Conservation (phyloP, 2,329 filamentous ascomycete species). For the Colletotrichum sp. region DNA sequence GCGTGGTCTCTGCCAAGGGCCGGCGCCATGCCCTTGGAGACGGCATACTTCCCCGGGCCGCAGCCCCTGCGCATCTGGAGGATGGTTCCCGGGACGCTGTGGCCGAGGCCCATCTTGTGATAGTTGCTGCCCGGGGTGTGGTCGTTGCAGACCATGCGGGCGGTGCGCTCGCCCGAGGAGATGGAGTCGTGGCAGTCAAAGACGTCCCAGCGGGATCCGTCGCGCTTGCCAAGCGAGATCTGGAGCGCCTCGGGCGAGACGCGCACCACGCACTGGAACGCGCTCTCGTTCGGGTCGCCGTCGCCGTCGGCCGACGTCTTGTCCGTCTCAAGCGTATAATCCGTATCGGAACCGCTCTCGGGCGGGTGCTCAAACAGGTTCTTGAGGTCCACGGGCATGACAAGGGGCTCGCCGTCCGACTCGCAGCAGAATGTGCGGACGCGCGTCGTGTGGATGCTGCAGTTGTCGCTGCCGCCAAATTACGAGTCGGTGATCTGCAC, state of each 20-base stretch:
- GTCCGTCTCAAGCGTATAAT: constrained; percentile 34
- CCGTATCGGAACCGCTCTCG: constrained; percentile 29
- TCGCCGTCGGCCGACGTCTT: constrained; percentile 26
- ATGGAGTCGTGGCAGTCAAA: constrained; percentile 36
- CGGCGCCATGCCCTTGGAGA: not conserved
- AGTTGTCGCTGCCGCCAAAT: constrained; percentile 29
- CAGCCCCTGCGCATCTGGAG: constrained; percentile 4
- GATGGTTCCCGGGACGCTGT: constrained; percentile 5
- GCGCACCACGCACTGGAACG: constrained; percentile 38
- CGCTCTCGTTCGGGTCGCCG: constrained; percentile 31
- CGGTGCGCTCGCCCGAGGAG: constrained; percentile 1
- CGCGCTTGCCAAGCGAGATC: constrained; percentile 40
- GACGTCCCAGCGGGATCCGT: constrained; percentile 50
- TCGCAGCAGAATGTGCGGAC: constrained; percentile 24
- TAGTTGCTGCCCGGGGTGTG: not conserved
- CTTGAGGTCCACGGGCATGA: constrained; percentile 41
- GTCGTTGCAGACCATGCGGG: constrained; percentile 3
- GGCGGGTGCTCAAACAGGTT: constrained; percentile 39
- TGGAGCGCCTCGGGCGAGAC: constrained; percentile 36
- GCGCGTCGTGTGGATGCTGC: constrained; percentile 1
- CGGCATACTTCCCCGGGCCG: constrained; percentile 1
- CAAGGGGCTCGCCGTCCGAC: constrained; percentile 29
- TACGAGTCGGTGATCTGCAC: constrained; percentile 31
- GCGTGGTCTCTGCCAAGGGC: not conserved
- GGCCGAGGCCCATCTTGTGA: not conserved